Percentiles rank a stretch among this genome's conserved stretches.
Evolutionary conservation across 2,329 filamentous ascomycete genomes (phyloP).

Genomic region (Cercospora janseana): DNA sequence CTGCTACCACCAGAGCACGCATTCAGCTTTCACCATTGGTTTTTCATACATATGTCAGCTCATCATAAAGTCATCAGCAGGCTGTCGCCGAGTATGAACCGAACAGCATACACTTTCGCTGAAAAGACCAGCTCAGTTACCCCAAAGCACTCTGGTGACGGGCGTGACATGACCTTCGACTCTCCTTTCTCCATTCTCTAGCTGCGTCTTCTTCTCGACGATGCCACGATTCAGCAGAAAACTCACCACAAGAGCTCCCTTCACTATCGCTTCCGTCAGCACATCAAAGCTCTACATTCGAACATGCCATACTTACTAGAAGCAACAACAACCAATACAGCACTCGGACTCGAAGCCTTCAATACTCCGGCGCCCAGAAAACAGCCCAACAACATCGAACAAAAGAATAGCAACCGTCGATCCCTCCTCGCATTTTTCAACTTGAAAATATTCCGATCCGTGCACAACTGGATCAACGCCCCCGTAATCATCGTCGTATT

Average conservation of each 20-base stretch:
- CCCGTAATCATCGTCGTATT: conserved; percentile 37
- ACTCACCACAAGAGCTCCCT: conserved; percentile 26
- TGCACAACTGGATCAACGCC: conserved; percentile 31
- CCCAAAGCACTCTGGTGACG: conserved; percentile 25
- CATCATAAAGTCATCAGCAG: no score
- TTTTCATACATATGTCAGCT: no score
- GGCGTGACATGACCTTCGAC: conserved; percentile 24
- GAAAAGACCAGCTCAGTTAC: conserved; percentile 23
- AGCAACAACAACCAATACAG: conserved; percentile 26
- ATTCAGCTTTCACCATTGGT: no score
- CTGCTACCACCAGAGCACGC: no score
- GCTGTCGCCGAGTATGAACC: no score
- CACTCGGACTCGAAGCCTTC: conserved; percentile 19
- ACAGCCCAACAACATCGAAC: conserved; percentile 27
- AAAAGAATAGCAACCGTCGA: conserved; percentile 28
- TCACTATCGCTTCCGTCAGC: conserved; percentile 12
- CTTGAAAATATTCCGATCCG: conserved; percentile 27
- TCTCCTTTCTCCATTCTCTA: conserved; percentile 22
- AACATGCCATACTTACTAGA: neutral
- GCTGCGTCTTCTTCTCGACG: conserved; percentile 21
- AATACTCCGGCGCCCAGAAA: conserved; percentile 30
- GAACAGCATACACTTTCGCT: no score
- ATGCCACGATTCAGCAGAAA: conserved; percentile 30
- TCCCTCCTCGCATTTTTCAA: conserved; percentile 27
- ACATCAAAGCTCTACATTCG: no score